Conservation (phyloP, 2,329 filamentous ascomycete genomes). For the Calcarisporium arbuscula region DNA sequence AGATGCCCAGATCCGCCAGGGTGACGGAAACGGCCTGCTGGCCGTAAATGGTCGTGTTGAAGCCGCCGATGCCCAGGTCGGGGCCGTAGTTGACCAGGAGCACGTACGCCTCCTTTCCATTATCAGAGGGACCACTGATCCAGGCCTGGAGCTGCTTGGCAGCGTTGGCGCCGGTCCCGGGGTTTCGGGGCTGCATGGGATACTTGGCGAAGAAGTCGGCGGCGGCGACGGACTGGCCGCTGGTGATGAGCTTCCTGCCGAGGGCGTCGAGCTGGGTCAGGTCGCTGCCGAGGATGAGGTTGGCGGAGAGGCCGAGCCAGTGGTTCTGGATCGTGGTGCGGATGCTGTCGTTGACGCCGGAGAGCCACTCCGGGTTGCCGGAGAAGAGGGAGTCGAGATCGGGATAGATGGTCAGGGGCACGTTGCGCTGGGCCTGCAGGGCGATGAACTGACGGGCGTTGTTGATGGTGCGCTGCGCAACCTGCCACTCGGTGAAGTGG, state of each 20-base stretch:
- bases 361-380: constrained; percentile 2
- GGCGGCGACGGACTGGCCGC: constrained; percentile 3
- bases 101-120: constrained; percentile 7
- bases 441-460: constrained; percentile 10
- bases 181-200: constrained; percentile 10
- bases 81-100: constrained; percentile 8
- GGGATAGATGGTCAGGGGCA: constrained; percentile 5
- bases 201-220: constrained; percentile 10
- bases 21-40: constrained; percentile 6
- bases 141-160: constrained; percentile 8
- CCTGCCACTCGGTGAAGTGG: constrained; percentile 5
- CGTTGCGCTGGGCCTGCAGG: constrained; percentile 8
- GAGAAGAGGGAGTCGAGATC: constrained; percentile 5
- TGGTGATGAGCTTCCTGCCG: constrained; percentile 6
- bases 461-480: constrained; percentile 9
- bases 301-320: constrained; percentile 2
- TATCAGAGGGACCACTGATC: constrained; percentile 7
- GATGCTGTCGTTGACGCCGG: constrained; percentile 7
- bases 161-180: constrained; percentile 8
- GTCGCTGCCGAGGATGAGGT: constrained; percentile 6
- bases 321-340: constrained; percentile 6
- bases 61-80: constrained; percentile 6
- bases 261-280: constrained; percentile 5
- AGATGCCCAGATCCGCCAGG: constrained; percentile 2
- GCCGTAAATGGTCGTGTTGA: constrained; percentile 5